A percentile compares a stretch with the other conserved stretches of the same genome.
Evolutionary conservation across 1,139 yeast genomes (phyloP).

Genomic region (Diutina siamensis): DNA sequence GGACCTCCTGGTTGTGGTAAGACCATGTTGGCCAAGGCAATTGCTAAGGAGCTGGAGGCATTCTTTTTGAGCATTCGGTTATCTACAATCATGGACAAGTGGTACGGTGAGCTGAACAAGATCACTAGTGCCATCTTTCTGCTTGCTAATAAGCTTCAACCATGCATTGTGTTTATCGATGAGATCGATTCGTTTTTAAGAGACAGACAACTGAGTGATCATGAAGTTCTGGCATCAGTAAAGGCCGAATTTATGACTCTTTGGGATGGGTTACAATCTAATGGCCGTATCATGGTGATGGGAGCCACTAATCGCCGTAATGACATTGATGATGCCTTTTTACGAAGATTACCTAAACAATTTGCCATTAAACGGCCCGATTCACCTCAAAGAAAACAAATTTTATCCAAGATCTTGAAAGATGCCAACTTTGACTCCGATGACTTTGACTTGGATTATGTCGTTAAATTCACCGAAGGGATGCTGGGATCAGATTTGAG

Average conservation of each 20-base stretch:
- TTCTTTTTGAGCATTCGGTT: constrained; percentile 83
- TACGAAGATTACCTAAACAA: constrained; percentile 87
- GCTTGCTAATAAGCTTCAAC: constrained; percentile 80
- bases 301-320: constrained; percentile 93
- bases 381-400: constrained; percentile 54
- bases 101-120: constrained; percentile 96
- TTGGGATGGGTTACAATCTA: constrained; percentile 84
- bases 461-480: constrained; percentile 61
- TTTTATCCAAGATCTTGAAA: constrained; percentile 52
- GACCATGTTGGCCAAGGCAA: constrained; percentile 93
- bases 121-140: constrained; percentile 90
- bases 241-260: constrained; percentile 97
- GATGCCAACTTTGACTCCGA: constrained; percentile 48
- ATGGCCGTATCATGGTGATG: constrained; percentile 73
- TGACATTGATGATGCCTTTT: constrained; percentile 86
- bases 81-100: constrained; percentile 94
- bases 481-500: constrained; percentile 85
- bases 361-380: constrained; percentile 74
- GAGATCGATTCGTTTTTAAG: constrained; percentile 92
- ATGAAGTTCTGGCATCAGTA: constrained; percentile 89
- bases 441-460: constrained; percentile 47
- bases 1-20: constrained; percentile 99
- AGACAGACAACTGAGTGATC: constrained; percentile 77
- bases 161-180: constrained; percentile 90
- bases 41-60: constrained; percentile 88